Conservation (phyloP, 805 yeast species). For the Cyberlindnera misumaiensis region DNA sequence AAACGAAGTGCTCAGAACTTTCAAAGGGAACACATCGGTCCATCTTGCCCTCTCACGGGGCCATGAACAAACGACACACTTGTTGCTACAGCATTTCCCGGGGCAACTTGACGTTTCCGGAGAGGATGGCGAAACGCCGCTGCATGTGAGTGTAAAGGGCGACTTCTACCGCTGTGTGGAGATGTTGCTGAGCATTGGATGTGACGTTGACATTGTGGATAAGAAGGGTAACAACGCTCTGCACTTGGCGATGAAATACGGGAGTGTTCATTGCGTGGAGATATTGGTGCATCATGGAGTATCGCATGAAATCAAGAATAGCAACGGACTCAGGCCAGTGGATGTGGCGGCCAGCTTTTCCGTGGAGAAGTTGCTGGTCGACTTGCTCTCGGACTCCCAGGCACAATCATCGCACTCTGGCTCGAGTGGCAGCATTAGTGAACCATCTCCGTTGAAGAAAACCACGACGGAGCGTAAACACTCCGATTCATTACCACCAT, state of each 20-base stretch:
- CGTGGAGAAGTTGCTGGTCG: slow-evolving; percentile 36
- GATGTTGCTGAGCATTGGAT: slow-evolving; percentile 65
- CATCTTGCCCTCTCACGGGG: slow-evolving; percentile 63
- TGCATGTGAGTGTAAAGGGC: slow-evolving; percentile 58
- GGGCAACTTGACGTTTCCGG: slow-evolving; percentile 43
- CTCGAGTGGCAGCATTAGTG: background rate
- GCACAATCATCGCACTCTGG: too few species aligned
- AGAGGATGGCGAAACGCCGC: slow-evolving; percentile 47
- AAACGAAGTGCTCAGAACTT: slow-evolving; percentile 43
- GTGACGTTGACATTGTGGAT: slow-evolving; percentile 68
- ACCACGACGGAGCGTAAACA: slow-evolving; percentile 11
- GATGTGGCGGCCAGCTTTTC: slow-evolving; percentile 54
- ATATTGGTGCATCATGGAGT: slow-evolving; percentile 44
- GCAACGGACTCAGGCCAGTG: slow-evolving; percentile 57
- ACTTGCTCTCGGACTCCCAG: slow-evolving; percentile 6
- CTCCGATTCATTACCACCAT: slow-evolving; percentile 26
- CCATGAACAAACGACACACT: slow-evolving; percentile 66
- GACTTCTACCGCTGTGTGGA: slow-evolving; percentile 60
- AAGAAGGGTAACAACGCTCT: slow-evolving; percentile 73
- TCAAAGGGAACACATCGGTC: slow-evolving; percentile 54
- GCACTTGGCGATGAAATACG: slow-evolving; percentile 74
- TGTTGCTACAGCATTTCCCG: slow-evolving; percentile 61
- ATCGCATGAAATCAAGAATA: slow-evolving; percentile 42
- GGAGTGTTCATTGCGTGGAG: slow-evolving; percentile 50
- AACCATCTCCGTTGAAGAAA: background rate